Evolutionary conservation across 495 filamentous ascomycete species (phyloP).

Genomic region (Coniosporium apollinis): DNA sequence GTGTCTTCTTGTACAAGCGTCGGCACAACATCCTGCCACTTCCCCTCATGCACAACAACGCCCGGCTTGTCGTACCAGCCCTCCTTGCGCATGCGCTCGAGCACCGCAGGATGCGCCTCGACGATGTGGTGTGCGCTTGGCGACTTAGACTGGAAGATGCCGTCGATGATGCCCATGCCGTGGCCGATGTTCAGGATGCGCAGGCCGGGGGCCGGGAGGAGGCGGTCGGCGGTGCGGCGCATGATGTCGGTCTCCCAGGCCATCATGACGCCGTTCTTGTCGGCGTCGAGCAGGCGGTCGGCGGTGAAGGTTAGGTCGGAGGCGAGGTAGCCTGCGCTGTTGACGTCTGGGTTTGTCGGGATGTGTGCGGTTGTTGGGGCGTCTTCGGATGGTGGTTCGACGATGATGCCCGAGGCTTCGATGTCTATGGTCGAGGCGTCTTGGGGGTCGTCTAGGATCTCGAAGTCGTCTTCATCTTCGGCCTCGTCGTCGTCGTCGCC

Average conservation of each 20-base stretch:
- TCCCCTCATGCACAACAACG: constrained; percentile 51
- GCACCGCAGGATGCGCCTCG: constrained; percentile 76
- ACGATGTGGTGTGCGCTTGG: constrained; percentile 60
- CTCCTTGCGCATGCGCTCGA: constrained; percentile 46
- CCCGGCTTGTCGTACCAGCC: constrained; percentile 49
- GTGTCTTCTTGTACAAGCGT: constrained; percentile 49
- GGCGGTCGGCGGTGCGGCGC: constrained; percentile 50
- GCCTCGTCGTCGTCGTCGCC: constrained; percentile 36
- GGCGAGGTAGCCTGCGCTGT: constrained; percentile 56
- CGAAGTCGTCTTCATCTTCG: constrained; percentile 25
- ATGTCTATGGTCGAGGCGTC: not conserved
- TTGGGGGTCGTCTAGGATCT: constrained; percentile 11
- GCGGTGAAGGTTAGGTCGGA: constrained; percentile 56
- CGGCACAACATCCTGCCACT: constrained; percentile 73
- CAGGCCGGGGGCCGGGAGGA: constrained; percentile 41
- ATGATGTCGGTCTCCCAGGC: constrained; percentile 89
- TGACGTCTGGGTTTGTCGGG: constrained; percentile 15
- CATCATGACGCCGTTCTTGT: constrained; percentile 93
- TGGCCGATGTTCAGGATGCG: constrained; percentile 83
- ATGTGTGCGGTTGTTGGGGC: constrained; percentile 5
- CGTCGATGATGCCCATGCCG: constrained; percentile 91
- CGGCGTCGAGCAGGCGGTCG: constrained; percentile 61
- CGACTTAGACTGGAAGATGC: constrained; percentile 53
- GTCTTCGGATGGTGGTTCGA: constrained; percentile 2
- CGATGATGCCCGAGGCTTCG: not conserved